Evolutionary conservation across 2,329 filamentous ascomycete genomes (phyloP).

Genomic region (Arthrocladium fulminans): DNA sequence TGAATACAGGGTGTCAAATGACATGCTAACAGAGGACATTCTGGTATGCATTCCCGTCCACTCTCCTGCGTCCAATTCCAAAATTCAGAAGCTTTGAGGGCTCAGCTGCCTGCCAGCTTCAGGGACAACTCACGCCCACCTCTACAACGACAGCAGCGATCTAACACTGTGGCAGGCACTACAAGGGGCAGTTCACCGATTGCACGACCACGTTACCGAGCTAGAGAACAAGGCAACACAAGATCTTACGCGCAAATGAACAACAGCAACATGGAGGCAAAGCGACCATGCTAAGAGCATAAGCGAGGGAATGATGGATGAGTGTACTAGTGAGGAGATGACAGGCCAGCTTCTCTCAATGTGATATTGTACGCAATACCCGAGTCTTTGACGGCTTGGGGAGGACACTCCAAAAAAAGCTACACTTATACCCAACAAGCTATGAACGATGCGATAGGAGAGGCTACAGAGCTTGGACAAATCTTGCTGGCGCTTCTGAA

Average conservation of each 20-base stretch:
- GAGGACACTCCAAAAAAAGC: neutral
- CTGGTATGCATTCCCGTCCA: constrained; percentile 57
- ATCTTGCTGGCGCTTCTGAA: too few relatives aligned
- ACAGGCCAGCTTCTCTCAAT: neutral
- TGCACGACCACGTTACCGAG: constrained; percentile 72
- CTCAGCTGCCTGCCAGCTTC: neutral
- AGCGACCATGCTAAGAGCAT: neutral
- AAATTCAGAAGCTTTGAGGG: neutral
- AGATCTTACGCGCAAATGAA: constrained; percentile 1
- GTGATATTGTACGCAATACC: neutral
- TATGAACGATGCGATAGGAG: too few relatives aligned
- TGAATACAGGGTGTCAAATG: constrained; percentile 89
- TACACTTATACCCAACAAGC: neutral
- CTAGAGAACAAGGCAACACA: constrained; percentile 72
- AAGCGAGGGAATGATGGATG: neutral
- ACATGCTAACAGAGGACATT: constrained; percentile 89
- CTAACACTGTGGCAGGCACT: constrained; percentile 53
- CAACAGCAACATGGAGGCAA: neutral
- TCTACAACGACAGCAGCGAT: too few relatives aligned
- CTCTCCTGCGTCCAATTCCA: neutral
- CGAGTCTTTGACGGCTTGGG: neutral
- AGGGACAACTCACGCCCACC: neutral
- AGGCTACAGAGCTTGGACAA: too few relatives aligned
- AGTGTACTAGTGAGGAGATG: neutral
- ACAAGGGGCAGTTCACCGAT: constrained; percentile 75